Percentiles rank a stretch among this genome's conserved stretches.
These are phyloP conservation scores for Hypoxylon sp. DNA, from an alignment of 2,329 filamentous ascomycete genomes.

Conservation along the genomic window DNA sequence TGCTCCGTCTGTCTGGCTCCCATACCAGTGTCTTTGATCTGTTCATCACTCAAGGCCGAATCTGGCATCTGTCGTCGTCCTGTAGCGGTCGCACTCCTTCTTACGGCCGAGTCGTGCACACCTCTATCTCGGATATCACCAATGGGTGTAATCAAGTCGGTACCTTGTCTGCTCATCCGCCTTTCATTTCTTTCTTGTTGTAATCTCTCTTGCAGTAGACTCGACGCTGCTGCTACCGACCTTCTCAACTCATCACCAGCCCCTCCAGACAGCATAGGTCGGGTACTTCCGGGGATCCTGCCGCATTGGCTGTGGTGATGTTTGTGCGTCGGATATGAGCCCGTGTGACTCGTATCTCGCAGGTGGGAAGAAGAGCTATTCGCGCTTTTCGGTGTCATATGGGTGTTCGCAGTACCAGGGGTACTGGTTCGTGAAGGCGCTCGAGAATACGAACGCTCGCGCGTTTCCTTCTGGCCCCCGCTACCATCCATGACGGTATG, in stretches of 20 bases:
- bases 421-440: slow-evolving; percentile 61
- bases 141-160: slow-evolving; percentile 55
- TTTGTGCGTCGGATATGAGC: slow-evolving; percentile 56
- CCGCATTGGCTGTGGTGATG: slow-evolving; percentile 58
- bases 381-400: slow-evolving; percentile 58
- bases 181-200: slow-evolving; percentile 65
- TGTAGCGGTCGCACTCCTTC: slow-evolving; percentile 51
- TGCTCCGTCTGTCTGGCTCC: slow-evolving; percentile 78
- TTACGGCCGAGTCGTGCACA: slow-evolving; percentile 57
- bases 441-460: slow-evolving; percentile 55
- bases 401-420: slow-evolving; percentile 56
- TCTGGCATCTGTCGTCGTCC: slow-evolving; percentile 61
- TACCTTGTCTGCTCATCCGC: slow-evolving; percentile 54
- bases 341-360: slow-evolving; percentile 54
- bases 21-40: slow-evolving; percentile 65
- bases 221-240: slow-evolving; percentile 59
- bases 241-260: slow-evolving; percentile 59
- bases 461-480: slow-evolving; percentile 42
- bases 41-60: slow-evolving; percentile 58
- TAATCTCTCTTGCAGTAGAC: slow-evolving; percentile 68
- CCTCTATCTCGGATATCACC: slow-evolving; percentile 55
- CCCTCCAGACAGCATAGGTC: slow-evolving; percentile 58
- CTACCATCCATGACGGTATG: slow-evolving; percentile 46
- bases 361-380: slow-evolving; percentile 60
- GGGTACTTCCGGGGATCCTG: slow-evolving; percentile 53